Conservation (phyloP, 106 monocot species). For the Platanthera guangdongensis region DNA sequence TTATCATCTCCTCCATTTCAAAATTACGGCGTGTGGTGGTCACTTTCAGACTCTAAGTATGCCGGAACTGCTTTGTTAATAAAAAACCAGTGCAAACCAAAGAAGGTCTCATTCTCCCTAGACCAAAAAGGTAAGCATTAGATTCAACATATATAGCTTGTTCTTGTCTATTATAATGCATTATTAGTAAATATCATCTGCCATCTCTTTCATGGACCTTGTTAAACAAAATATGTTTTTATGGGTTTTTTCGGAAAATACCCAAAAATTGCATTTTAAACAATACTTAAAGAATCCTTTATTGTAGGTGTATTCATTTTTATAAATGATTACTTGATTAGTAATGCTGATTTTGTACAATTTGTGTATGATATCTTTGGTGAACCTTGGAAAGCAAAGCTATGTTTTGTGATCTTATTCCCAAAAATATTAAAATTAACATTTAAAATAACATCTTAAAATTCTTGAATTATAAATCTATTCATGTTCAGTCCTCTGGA, state of each 20-base stretch:
- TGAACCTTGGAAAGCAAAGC: not conserved
- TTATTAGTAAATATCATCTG: not conserved
- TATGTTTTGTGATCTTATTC: not conserved
- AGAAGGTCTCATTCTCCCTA: constrained; percentile 65
- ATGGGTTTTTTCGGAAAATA: not conserved
- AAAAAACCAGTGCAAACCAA: constrained; percentile 67
- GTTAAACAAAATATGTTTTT: not conserved
- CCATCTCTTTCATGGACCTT: not conserved
- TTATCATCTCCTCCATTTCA: constrained; percentile 63
- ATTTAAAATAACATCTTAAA: no score
- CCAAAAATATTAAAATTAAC: not conserved
- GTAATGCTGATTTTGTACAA: no score
- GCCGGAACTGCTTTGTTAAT: constrained; percentile 87
- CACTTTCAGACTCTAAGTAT: constrained; percentile 98
- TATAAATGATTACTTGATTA: not conserved
- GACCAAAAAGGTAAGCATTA: constrained; percentile 44
- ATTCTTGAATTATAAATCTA: no score
- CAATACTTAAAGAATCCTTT: not conserved
- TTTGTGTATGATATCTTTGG: not conserved
- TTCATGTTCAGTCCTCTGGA: no score
- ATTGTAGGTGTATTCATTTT: not conserved
- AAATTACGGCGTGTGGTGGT: constrained; percentile 89
- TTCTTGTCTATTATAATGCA: not conserved
- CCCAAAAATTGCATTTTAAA: not conserved
- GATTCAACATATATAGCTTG: not conserved